Evolutionary conservation across 352 stramenopile genomes (phyloP), one percentile per base, ranked within the genome.

Genomic region (Phytophthora sp.): DNA sequence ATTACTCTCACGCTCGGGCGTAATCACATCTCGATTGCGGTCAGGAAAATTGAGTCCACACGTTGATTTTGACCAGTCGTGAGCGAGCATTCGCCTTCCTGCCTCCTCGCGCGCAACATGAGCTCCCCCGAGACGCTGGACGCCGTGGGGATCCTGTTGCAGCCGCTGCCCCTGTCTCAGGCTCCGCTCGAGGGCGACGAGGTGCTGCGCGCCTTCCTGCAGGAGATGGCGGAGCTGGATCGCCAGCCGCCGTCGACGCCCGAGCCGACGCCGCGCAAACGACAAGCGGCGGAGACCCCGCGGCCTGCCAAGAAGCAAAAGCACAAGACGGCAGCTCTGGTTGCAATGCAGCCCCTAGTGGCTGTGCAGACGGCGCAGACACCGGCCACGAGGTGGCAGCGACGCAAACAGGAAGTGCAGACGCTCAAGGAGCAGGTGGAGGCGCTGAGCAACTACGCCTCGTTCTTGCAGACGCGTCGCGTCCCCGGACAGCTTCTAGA

Each of bases 221-320:
- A 77, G 28, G 71, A 79, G 21, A 77, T 76, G 71, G 62, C 66
- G 31, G 67, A 74, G 55, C 63, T 73, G 26, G 71, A 79, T 39
- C 66, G 61, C 1, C 67, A 77, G 53, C 62, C 13, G 12, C 54
- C 44, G 15, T 37, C 9, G 30, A 54, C 28, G 11, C 53, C 41
- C 5, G 30, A 54, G 53, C 26, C 54, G 18, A 65, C 31, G 12
- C 21, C 9, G 9, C 7, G 18, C 4, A 65, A 65, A 26, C 37
- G 37, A 5, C 34, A 38, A 8, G 48, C 37, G 2, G 8, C 32
- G 10, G 38, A 51, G 30, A 46, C 56, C 3, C 31, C 46, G 26
- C 46, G 32, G 27, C 42, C 43, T 1, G 12, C 23, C 8, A 62
- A 62, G 24, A 62, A 55, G 42, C 17, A 23, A 4, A 62, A 62